Conservation (phyloP, 1,284 basidiomycete genomes). For the Trametes polyzona region DNA sequence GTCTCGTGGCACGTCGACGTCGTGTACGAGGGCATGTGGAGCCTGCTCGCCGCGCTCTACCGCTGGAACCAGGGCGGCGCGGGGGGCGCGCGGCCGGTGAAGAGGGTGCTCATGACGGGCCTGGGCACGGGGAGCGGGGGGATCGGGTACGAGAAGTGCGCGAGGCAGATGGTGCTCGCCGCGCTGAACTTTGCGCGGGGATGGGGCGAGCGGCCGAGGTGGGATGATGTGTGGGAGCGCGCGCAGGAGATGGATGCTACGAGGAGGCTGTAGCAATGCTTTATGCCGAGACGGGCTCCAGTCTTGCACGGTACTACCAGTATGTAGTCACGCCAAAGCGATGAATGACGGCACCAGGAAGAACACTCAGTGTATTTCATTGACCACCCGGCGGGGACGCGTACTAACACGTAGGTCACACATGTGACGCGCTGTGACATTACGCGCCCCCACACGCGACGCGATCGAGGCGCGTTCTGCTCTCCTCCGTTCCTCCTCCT, state of each 20-base stretch:
- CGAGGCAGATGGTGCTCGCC: constrained; percentile 26
- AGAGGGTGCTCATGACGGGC: constrained; percentile 22
- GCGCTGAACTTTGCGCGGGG: constrained; percentile 14
- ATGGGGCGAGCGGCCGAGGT: constrained; percentile 14
- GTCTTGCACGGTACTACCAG: no score
- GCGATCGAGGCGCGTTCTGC: neutral
- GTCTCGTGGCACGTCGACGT: constrained; percentile 32
- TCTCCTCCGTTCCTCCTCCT: neutral
- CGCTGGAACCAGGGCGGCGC: constrained; percentile 26
- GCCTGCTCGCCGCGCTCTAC: constrained; percentile 28
- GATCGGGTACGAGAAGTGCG: constrained; percentile 19
- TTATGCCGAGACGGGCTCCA: neutral
- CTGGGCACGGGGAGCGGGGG: constrained; percentile 23
- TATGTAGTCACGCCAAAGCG: no score
- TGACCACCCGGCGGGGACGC: neutral
- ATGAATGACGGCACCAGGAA: no score
- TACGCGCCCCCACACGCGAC: constrained; percentile 5
- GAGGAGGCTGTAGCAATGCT: neutral
- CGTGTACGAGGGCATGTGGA: constrained; percentile 36
- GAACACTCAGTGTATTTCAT: no score
- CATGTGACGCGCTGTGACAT: neutral
- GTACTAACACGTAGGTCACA: neutral
- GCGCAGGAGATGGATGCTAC: constrained; percentile 7
- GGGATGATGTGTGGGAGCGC: constrained; percentile 10
- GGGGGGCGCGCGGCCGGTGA: constrained; percentile 9